These are phyloP conservation scores for Eimeria falciformis DNA, from an alignment of 169 alveolate species.

Conservation along the genomic window DNA sequence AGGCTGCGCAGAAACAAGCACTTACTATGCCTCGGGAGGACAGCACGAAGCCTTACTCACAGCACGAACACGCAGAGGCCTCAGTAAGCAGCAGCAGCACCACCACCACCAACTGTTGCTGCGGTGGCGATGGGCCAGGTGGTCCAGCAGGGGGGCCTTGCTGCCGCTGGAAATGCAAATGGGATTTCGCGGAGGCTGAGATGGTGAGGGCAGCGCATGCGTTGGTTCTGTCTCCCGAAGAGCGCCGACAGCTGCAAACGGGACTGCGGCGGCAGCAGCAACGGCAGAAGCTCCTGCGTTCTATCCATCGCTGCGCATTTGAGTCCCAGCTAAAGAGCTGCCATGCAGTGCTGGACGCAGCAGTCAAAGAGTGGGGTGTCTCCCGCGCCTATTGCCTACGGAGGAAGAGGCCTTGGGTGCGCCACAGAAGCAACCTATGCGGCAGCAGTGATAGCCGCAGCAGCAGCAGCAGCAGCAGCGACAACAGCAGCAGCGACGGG, in stretches of 20 bases:
- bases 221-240: slow-evolving; percentile 10
- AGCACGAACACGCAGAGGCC: not conserved
- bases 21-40: too few relatives aligned
- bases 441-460: slow-evolving; percentile 47
- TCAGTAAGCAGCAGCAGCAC: not conserved
- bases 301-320: slow-evolving; percentile 52
- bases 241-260: slow-evolving; percentile 62
- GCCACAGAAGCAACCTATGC: slow-evolving; percentile 47
- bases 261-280: slow-evolving; percentile 58
- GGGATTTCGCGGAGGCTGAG: not conserved
- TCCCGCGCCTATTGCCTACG: not conserved
- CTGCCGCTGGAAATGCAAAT: not conserved
- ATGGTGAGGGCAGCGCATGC: slow-evolving; percentile 14
- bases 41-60: not conserved
- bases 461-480: slow-evolving; percentile 7
- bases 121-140: not conserved
- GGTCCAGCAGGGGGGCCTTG: not conserved
- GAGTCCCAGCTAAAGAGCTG: slow-evolving; percentile 41
- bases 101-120: not conserved
- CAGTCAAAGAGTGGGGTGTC: slow-evolving; percentile 16
- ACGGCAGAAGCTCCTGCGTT: slow-evolving; percentile 30
- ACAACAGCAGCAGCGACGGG: not conserved
- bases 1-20: not conserved
- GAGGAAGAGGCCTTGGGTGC: slow-evolving; percentile 38
- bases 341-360: slow-evolving; percentile 7